phyloP scores from a whole-genome alignment of 1,139 yeast genomes.

The Kodamaea anthophila region DNA sequence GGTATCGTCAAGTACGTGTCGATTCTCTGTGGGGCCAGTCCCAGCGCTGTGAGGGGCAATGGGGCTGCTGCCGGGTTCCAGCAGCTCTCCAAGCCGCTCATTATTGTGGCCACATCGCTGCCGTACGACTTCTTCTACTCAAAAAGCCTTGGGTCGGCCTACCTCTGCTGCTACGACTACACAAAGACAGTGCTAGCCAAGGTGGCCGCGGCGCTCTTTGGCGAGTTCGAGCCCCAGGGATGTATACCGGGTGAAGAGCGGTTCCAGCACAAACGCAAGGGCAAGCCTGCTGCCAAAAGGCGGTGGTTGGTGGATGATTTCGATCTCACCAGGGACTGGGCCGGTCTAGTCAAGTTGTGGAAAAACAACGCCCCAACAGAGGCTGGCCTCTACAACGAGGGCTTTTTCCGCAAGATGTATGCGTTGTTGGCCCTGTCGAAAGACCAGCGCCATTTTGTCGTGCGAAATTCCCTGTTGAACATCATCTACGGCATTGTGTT shows the following conservation, averaged over 20 bases:
- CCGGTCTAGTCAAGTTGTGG: conserved; percentile 40
- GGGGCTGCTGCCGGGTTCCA: conserved; percentile 14
- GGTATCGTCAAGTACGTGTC: conserved; percentile 57
- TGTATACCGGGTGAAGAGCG: conserved; percentile 52
- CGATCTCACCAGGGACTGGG: conserved; percentile 46
- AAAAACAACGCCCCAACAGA: conserved; percentile 20
- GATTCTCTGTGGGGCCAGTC: conserved; percentile 47
- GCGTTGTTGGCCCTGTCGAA: conserved; percentile 23
- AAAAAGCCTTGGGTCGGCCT: conserved; percentile 50
- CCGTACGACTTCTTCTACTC: conserved; percentile 60
- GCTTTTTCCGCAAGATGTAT: conserved; percentile 27
- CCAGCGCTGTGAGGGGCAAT: conserved; percentile 25
- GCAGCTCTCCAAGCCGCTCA: conserved; percentile 43
- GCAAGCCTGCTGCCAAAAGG: conserved; percentile 27
- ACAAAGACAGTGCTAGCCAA: conserved; percentile 47
- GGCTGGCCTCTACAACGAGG: conserved; percentile 23
- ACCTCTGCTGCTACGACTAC: conserved; percentile 58
- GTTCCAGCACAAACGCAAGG: conserved; percentile 20
- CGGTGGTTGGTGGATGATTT: conserved; percentile 61
- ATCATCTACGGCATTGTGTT: conserved; percentile 52
- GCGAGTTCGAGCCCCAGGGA: conserved; percentile 47
- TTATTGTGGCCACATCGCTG: conserved; percentile 57
- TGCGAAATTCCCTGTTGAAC: conserved; percentile 53
- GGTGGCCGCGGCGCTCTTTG: conserved; percentile 50
- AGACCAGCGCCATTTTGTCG: conserved; percentile 49